Conservation (phyloP, 2,329 filamentous ascomycete genomes). For the Penicillium vulpinum region DNA sequence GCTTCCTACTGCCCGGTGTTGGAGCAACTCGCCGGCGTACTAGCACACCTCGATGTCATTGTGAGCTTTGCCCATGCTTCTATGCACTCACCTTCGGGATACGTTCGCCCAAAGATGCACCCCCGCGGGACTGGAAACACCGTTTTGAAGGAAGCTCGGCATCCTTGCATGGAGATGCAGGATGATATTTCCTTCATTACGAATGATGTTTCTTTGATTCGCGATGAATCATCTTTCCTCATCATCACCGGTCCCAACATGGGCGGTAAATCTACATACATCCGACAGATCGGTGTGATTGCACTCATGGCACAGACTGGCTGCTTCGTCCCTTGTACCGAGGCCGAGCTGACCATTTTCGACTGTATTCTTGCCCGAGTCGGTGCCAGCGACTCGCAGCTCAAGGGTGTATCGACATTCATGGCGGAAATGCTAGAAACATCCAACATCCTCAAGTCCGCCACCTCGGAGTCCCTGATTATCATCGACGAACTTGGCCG, state of each 20-base stretch:
- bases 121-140: slow-evolving; percentile 84
- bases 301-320: slow-evolving; percentile 96
- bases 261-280: slow-evolving; percentile 98
- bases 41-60: slow-evolving; percentile 93
- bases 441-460: slow-evolving; percentile 95
- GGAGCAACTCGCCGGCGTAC: slow-evolving; percentile 80
- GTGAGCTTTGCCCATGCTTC: slow-evolving; percentile 91
- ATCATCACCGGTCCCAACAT: slow-evolving; percentile 99
- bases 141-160: slow-evolving; percentile 84
- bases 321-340: slow-evolving; percentile 89
- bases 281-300: slow-evolving; percentile 94
- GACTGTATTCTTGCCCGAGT: slow-evolving; percentile 96
- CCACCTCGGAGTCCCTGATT: slow-evolving; percentile 91
- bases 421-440: slow-evolving; percentile 99
- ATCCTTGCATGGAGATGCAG: slow-evolving; percentile 98
- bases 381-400: slow-evolving; percentile 91
- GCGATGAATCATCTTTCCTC: slow-evolving; percentile 80
- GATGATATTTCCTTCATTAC: slow-evolving; percentile 99
- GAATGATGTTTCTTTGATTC: slow-evolving; percentile 82
- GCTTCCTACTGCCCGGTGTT: slow-evolving; percentile 93
- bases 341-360: slow-evolving; percentile 92
- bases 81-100: slow-evolving; percentile 87
- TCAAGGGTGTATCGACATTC: slow-evolving; percentile 97
- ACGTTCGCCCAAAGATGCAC: slow-evolving; percentile 89
- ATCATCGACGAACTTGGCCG: slow-evolving; percentile 98